Conservation (phyloP, 2,329 filamentous ascomycete genomes). For the Verticillium tricorpus region DNA sequence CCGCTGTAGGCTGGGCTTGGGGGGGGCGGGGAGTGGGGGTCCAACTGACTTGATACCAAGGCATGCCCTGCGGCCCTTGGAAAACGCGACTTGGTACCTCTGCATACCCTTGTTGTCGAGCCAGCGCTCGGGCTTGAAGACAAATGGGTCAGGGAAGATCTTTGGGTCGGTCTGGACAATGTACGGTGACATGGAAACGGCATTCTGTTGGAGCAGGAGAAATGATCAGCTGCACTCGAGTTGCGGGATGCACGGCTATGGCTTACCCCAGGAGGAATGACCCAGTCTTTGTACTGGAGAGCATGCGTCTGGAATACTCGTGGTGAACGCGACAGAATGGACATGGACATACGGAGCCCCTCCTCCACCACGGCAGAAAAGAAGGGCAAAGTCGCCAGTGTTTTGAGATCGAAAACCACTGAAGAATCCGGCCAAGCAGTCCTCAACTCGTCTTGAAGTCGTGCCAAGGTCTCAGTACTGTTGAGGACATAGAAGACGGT, state of each 20-base stretch:
- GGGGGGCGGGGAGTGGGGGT: no score
- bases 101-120: conserved; percentile 1
- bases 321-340: conserved; percentile 24
- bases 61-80: not conserved
- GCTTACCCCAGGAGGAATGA: conserved; percentile 21
- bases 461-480: conserved; percentile 22
- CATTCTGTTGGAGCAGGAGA: not conserved
- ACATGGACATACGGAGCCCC: not conserved
- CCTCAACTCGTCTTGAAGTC: conserved; percentile 30
- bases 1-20: not conserved
- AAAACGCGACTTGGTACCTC: conserved; percentile 1
- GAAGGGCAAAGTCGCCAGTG: conserved; percentile 34
- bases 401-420: conserved; percentile 20
- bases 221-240: not conserved
- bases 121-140: conserved; percentile 23
- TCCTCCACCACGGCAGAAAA: conserved; percentile 48
- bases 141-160: conserved; percentile 16
- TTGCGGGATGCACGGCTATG: not conserved
- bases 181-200: conserved; percentile 31
- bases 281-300: conserved; percentile 21
- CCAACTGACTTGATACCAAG: not conserved
- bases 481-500: conserved; percentile 30
- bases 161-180: conserved; percentile 17
- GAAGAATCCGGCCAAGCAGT: conserved; percentile 25
- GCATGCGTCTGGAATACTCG: conserved; percentile 27